phyloP scores from a whole-genome alignment of 495 filamentous ascomycete genomes.

The Polyplosphaeria fusca region DNA sequence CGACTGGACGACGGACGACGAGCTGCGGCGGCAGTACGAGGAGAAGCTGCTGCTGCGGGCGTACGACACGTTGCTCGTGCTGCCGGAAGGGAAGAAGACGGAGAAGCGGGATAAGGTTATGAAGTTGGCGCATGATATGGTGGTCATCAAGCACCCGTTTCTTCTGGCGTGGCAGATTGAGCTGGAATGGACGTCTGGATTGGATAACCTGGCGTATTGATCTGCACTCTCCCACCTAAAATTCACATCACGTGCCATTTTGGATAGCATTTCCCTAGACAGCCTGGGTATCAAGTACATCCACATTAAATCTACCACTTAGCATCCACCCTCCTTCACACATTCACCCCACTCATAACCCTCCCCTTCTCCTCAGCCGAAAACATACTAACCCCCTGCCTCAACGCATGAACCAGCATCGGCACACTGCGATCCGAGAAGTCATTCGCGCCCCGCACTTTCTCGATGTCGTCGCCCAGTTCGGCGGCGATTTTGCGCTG shows the following conservation, averaged over 20 bases:
- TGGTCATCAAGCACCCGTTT: conserved; percentile 92
- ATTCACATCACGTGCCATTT: no score
- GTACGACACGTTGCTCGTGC: conserved; percentile 68
- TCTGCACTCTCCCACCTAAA: not conserved
- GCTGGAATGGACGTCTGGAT: conserved; percentile 73
- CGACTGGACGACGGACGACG: conserved; percentile 87
- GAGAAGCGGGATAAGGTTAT: conserved; percentile 66
- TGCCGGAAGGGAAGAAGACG: conserved; percentile 61
- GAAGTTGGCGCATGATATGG: conserved; percentile 80
- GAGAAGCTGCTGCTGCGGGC: conserved; percentile 82
- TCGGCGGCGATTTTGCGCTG: conserved; percentile 62
- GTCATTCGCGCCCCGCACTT: conserved; percentile 61
- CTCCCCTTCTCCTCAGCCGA: conserved; percentile 39
- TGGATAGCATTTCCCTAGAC: not conserved
- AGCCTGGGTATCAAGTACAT: not conserved
- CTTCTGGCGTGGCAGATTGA: conserved; percentile 85
- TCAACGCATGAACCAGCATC: conserved; percentile 62
- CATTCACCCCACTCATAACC: conserved; percentile 12
- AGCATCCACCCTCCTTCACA: not conserved
- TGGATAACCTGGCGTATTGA: conserved; percentile 1
- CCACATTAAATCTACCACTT: not conserved
- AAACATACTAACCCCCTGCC: conserved; percentile 51
- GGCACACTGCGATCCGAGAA: conserved; percentile 61
- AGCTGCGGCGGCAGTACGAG: conserved; percentile 76
- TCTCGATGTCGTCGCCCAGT: conserved; percentile 69